A percentile compares a stretch with the other conserved stretches of the same genome.
These are phyloP conservation scores for Micractinium conductrix DNA, from an alignment of 139 green algal genomes.

Conservation along the genomic window DNA sequence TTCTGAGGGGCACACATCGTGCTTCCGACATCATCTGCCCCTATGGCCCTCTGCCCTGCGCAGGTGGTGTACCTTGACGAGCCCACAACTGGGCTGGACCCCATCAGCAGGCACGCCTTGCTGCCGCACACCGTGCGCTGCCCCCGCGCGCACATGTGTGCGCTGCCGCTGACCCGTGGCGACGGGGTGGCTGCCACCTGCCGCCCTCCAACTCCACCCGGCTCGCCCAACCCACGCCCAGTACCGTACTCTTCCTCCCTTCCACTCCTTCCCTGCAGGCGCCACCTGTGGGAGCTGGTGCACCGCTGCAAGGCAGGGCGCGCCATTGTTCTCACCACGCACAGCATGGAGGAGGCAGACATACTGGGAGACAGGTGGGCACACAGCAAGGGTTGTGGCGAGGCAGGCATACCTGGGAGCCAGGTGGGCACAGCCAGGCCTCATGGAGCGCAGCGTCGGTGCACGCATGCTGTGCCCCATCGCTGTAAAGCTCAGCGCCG, in stretches of 20 bases:
- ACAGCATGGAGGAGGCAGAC: slow-evolving; percentile 91
- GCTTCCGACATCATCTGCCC: too few relatives aligned
- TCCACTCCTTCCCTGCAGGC: slow-evolving; percentile 53
- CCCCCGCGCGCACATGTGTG: neutral
- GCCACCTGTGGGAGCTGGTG: slow-evolving; percentile 86
- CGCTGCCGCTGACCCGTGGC: neutral
- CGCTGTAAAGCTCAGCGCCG: neutral
- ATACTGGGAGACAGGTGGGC: slow-evolving; percentile 85
- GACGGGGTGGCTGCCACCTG: too few relatives aligned
- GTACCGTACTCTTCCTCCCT: too few relatives aligned
- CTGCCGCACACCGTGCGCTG: neutral
- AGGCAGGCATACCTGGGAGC: too few relatives aligned
- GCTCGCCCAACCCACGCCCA: too few relatives aligned
- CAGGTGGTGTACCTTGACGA: slow-evolving; percentile 93
- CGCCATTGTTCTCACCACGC: slow-evolving; percentile 92
- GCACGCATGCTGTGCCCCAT: neutral
- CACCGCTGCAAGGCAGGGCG: slow-evolving; percentile 71
- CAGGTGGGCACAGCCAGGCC: too few relatives aligned
- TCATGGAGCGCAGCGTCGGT: too few relatives aligned
- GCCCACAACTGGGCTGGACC: slow-evolving; percentile 78
- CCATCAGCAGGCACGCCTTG: slow-evolving; percentile 31
- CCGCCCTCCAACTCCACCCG: too few relatives aligned
- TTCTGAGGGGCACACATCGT: too few relatives aligned
- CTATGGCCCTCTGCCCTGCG: neutral
- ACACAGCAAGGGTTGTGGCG: neutral